Percentiles rank a stretch among this genome's conserved stretches.
phyloP scores from a whole-genome alignment of 2,329 filamentous ascomycete species.

The Neonectria coccinea region DNA sequence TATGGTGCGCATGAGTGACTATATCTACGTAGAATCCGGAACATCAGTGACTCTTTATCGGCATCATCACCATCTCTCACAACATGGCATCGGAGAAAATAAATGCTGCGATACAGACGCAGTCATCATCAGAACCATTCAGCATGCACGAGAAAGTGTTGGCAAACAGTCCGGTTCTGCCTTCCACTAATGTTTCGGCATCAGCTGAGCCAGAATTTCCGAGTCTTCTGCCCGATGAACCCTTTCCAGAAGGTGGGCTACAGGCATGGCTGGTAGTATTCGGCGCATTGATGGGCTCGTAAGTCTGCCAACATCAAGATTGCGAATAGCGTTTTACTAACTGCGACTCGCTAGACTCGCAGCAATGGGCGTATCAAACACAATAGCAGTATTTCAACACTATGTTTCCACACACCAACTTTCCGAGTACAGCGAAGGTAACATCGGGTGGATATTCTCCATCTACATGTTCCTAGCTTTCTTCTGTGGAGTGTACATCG shows the following conservation, averaged over 20 bases:
- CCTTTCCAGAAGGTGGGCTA: background rate
- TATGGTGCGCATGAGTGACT: background rate
- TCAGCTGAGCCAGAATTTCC: background rate
- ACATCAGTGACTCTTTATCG: background rate
- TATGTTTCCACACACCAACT: conserved; percentile 74
- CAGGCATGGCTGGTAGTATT: background rate
- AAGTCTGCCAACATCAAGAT: background rate
- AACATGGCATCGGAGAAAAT: background rate
- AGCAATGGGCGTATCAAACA: conserved; percentile 59
- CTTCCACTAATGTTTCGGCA: background rate
- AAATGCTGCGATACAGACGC: background rate
- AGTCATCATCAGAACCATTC: background rate
- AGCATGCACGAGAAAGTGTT: background rate
- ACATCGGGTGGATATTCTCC: conserved; percentile 77
- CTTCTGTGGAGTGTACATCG: conserved; percentile 76
- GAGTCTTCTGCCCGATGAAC: background rate
- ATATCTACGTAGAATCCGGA: background rate
- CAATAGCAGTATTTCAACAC: conserved; percentile 72
- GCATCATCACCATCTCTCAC: background rate
- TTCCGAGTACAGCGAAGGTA: conserved; percentile 64
- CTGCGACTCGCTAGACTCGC: background rate
- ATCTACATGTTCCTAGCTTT: conserved; percentile 76
- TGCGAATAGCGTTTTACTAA: background rate
- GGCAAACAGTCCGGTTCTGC: background rate
- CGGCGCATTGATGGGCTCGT: conserved; percentile 2